These are phyloP conservation scores for Diaporthe sp. DNA, from an alignment of 2,329 filamentous ascomycete genomes.

Conservation along the genomic window DNA sequence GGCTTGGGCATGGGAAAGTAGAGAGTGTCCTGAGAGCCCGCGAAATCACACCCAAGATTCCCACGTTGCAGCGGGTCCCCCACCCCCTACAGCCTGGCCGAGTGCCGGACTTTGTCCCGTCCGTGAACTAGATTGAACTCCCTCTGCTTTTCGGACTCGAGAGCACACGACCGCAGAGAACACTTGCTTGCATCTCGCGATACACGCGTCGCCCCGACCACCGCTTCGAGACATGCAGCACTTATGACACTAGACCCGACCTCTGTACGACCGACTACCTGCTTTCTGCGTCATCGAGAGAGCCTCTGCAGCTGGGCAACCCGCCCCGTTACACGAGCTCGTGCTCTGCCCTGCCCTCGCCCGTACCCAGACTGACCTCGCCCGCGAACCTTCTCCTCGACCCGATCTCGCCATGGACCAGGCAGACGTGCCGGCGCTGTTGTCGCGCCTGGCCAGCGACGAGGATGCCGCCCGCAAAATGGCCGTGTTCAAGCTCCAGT, in stretches of 20 bases:
- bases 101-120: not conserved
- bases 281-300: slow-evolving; percentile 36
- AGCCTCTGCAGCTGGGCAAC: slow-evolving; percentile 36
- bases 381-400: slow-evolving; percentile 3
- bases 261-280: slow-evolving; percentile 35
- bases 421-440: slow-evolving; percentile 75
- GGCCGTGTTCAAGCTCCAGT: slow-evolving; percentile 98
- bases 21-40: not conserved
- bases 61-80: slow-evolving; percentile 26
- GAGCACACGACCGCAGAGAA: slow-evolving; percentile 20
- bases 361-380: slow-evolving; percentile 3
- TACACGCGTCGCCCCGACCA: slow-evolving; percentile 32
- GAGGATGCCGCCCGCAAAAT: slow-evolving; percentile 97
- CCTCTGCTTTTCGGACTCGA: slow-evolving; percentile 4
- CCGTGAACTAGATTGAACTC: not conserved
- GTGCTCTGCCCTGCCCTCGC: slow-evolving; percentile 32
- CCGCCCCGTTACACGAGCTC: slow-evolving; percentile 38
- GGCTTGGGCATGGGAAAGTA: not conserved
- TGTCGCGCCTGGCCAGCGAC: slow-evolving; percentile 75
- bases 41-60: slow-evolving; percentile 26
- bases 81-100: slow-evolving; percentile 4
- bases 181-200: slow-evolving; percentile 34
- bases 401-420: slow-evolving; percentile 68
- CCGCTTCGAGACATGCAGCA: slow-evolving; percentile 40
- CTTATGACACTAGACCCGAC: slow-evolving; percentile 36